Conservation (phyloP, 495 filamentous ascomycete genomes). For the Aspergillus bertholletiae region DNA sequence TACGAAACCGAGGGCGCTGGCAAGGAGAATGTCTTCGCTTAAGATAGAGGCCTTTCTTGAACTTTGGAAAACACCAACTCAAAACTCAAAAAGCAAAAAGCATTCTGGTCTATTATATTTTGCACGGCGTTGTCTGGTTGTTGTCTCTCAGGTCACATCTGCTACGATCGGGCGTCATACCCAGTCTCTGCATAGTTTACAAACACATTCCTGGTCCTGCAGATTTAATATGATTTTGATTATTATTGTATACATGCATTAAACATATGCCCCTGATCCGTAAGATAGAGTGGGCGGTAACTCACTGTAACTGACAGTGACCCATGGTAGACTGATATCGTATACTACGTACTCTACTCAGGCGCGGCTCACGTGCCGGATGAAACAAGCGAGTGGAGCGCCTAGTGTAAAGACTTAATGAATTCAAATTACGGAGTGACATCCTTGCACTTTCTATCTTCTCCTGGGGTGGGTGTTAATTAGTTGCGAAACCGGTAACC, state of each 20-base stretch:
- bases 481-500: background rate
- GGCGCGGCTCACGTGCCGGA: slow-evolving; percentile 13
- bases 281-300: too few species aligned
- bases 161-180: slow-evolving; percentile 36
- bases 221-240: slow-evolving; percentile 6
- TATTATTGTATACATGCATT: background rate
- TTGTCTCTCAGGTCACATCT: slow-evolving; percentile 18
- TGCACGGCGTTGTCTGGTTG: slow-evolving; percentile 41
- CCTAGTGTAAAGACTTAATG: background rate
- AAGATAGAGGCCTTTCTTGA: slow-evolving; percentile 7
- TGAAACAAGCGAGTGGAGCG: slow-evolving; percentile 12
- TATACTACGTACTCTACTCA: background rate
- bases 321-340: background rate
- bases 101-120: slow-evolving; percentile 18
- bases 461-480: background rate
- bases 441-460: background rate
- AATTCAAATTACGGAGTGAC: slow-evolving; percentile 1
- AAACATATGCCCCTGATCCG: too few species aligned
- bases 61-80: slow-evolving; percentile 10
- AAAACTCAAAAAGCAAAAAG: slow-evolving; percentile 21
- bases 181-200: slow-evolving; percentile 33
- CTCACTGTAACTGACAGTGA: too few species aligned
- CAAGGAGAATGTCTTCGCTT: slow-evolving; percentile 46
- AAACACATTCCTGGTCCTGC: slow-evolving; percentile 13
- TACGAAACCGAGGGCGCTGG: slow-evolving; percentile 60